phyloP scores from a whole-genome alignment of 2,329 filamentous ascomycete genomes.

The Colletotrichum endophyticum region DNA sequence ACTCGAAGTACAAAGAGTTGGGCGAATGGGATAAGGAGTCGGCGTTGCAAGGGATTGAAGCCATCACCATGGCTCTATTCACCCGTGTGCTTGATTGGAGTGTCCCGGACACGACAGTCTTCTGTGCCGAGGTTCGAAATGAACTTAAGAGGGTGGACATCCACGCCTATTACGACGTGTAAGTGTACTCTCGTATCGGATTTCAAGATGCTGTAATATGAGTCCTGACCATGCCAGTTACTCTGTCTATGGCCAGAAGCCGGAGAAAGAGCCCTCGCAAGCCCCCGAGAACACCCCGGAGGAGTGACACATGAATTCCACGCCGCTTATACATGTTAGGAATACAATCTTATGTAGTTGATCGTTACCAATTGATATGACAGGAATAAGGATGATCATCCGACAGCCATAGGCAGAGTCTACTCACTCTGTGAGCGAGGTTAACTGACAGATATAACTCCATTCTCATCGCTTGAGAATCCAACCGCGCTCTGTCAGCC shows the following conservation, averaged over 20 bases:
- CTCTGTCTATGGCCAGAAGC: neutral
- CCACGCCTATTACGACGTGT: slow-evolving; percentile 31
- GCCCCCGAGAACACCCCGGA: too few species aligned
- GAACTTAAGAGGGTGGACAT: slow-evolving; percentile 31
- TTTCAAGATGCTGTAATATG: too few species aligned
- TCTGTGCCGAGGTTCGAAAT: slow-evolving; percentile 30
- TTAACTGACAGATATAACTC: neutral
- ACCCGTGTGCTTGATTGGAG: slow-evolving; percentile 36
- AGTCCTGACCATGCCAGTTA: neutral
- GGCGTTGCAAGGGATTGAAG: slow-evolving; percentile 26
- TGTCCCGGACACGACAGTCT: slow-evolving; percentile 29
- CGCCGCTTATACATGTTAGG: too few species aligned
- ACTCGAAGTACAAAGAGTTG: slow-evolving; percentile 35
- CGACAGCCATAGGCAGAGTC: too few species aligned
- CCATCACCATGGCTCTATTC: slow-evolving; percentile 33
- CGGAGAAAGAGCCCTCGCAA: neutral
- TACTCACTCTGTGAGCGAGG: too few species aligned
- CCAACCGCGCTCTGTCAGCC: neutral
- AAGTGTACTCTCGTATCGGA: neutral
- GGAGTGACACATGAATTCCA: too few species aligned
- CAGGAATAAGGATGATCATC: too few species aligned
- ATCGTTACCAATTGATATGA: too few species aligned
- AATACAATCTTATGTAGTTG: too few species aligned
- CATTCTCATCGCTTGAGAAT: neutral
- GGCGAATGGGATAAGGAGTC: slow-evolving; percentile 26